These are phyloP conservation scores for Cyberlindnera saturnus DNA, from an alignment of 805 yeast genomes.

Conservation along the genomic window DNA sequence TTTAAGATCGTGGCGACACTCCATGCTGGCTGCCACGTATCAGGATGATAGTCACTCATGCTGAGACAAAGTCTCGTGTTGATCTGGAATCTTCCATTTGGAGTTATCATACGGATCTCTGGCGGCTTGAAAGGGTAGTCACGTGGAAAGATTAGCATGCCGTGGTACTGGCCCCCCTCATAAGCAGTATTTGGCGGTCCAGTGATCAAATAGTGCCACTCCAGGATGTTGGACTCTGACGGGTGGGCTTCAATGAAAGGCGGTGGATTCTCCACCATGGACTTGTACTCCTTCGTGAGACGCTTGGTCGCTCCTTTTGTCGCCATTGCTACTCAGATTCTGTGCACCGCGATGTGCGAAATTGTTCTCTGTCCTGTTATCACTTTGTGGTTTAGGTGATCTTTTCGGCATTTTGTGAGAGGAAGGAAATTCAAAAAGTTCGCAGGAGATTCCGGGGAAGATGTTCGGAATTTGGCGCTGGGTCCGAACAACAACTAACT, in stretches of 20 bases:
- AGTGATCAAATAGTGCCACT: constrained; percentile 89
- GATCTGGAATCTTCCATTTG: constrained; percentile 80
- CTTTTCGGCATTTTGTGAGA: too few relatives aligned
- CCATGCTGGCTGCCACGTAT: constrained; percentile 97
- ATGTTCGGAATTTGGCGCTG: too few relatives aligned
- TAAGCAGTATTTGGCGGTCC: constrained; percentile 93
- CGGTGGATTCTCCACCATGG: constrained; percentile 72
- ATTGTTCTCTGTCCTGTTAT: too few relatives aligned
- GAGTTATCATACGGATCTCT: constrained; percentile 81
- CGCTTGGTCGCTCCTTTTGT: constrained; percentile 39
- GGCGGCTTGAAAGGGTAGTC: constrained; percentile 94
- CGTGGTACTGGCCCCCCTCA: constrained; percentile 83
- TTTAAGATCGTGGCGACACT: constrained; percentile 82
- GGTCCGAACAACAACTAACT: too few relatives aligned
- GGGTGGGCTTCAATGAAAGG: constrained; percentile 85
- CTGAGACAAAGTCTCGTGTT: constrained; percentile 80
- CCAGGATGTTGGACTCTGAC: constrained; percentile 77
- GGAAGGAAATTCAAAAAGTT: too few relatives aligned
- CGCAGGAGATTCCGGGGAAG: too few relatives aligned
- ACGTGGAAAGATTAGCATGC: constrained; percentile 72
- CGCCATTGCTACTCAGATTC: constrained; percentile 27
- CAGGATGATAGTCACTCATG: constrained; percentile 95
- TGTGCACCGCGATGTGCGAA: not conserved
- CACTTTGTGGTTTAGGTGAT: too few relatives aligned
- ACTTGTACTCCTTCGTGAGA: constrained; percentile 75